Evolutionary conservation across 768 basidiomycete species (phyloP), one percentile per base, ranked within the genome.

Genomic region (Cubamyces sp.): DNA sequence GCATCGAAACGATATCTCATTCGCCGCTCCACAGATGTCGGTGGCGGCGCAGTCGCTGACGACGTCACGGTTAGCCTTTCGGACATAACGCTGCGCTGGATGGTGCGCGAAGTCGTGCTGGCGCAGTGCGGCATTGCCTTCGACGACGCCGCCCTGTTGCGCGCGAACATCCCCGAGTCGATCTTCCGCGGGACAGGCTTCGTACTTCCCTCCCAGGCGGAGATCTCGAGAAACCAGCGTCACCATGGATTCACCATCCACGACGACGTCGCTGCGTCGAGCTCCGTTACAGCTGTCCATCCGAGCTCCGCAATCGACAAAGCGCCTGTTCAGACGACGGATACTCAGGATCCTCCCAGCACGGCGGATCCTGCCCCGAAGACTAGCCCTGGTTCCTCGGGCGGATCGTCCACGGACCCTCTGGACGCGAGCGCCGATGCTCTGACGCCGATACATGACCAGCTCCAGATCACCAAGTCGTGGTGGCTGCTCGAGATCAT

Each of bases 401-500:
- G n/a, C 28, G 50, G 21, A 15, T 19, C 49, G 8, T 39, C 26
- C 16, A 39, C 39, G 18, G 52, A 57, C 39, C 42, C 59, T 3
- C 58, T 52, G 12, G 47, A 42, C 23, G 19, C 30, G 28, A 45
- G 37, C 45, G 57, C 61, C 0, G 75, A 78, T 55, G 79, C 78
- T n/a, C 43, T 84, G n/a, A 74, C 83, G 68, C 82, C 81, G 1
- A 66, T 86, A 1, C 74, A 84, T 62, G 89, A 92, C 65, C 56
- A 77, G 62, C 74, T 92, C 47, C 71, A 75, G 70, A 49, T 51
- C 8, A 71, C 72, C 16, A 73, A 71, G 19, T 5, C 77, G 1
- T 93, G 91, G 91, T 88, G 87, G 89, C 37, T 89, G n/a, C 73
- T 91, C 39, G 91, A 93, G 73, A 74, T 90, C 26, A 28, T 91